phyloP scores from a whole-genome alignment of 495 filamentous ascomycete species.

The Pyrenopolyporus hunteri region DNA sequence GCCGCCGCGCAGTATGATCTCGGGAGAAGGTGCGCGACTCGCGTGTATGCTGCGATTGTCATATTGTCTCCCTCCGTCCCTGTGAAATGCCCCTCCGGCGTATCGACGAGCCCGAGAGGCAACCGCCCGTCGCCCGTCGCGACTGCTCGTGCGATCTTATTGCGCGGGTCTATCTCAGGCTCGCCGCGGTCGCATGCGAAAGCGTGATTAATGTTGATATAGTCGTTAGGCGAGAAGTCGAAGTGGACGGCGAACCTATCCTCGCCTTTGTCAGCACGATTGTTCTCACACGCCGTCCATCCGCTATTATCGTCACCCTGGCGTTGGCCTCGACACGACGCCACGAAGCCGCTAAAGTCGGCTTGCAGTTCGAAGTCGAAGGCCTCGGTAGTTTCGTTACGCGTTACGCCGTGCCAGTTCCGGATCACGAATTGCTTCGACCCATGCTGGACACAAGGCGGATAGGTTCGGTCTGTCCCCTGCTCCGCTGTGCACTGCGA shows the following conservation, averaged over 20 bases:
- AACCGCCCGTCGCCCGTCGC: conserved; percentile 14
- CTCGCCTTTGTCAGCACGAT: not conserved
- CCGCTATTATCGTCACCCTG: conserved; percentile 17
- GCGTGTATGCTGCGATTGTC: conserved; percentile 21
- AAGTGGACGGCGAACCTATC: not conserved
- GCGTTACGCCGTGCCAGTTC: conserved; percentile 16
- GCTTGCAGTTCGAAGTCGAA: conserved; percentile 15
- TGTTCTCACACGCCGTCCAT: conserved; percentile 9
- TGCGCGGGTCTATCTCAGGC: conserved; percentile 6
- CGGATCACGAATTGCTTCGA: conserved; percentile 20
- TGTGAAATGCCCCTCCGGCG: conserved; percentile 22
- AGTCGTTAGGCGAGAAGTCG: conserved; percentile 29
- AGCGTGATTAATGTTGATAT: conserved; percentile 9
- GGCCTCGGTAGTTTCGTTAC: conserved; percentile 10
- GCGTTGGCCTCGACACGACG: conserved; percentile 6
- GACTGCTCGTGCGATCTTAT: not conserved
- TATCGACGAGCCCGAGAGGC: conserved; percentile 8
- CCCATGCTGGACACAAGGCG: conserved; percentile 5
- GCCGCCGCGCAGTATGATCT: not conserved
- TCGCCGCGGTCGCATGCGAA: conserved; percentile 21
- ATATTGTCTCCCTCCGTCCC: conserved; percentile 28
- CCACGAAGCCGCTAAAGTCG: conserved; percentile 19
- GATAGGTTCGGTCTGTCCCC: not conserved
- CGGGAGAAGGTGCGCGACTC: conserved; percentile 16
- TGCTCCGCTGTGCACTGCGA: not conserved